Percentiles rank a stretch among this genome's conserved stretches.
Conservation (phyloP, 2,329 filamentous ascomycete genomes). For the Periconia sp. region DNA sequence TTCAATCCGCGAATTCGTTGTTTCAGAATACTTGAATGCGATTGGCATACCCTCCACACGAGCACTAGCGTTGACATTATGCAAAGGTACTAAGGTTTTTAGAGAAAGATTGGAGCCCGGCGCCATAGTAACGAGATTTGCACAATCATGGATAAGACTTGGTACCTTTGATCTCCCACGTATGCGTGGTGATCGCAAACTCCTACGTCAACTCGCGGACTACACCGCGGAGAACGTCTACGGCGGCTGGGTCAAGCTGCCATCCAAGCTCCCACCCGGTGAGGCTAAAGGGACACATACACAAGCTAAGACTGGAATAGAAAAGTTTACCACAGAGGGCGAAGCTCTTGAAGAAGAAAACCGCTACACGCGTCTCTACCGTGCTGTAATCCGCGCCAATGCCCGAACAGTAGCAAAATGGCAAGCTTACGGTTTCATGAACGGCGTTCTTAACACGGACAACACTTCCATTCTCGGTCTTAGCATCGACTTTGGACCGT, state of each 20-base stretch:
- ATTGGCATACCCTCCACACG: slow-evolving; percentile 85
- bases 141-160: slow-evolving; percentile 87
- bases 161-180: slow-evolving; percentile 96
- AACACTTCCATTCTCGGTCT: slow-evolving; percentile 92
- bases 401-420: slow-evolving; percentile 87
- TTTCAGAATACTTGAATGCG: slow-evolving; percentile 86
- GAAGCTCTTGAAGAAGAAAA: slow-evolving; percentile 75
- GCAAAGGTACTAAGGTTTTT: slow-evolving; percentile 62
- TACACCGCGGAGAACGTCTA: slow-evolving; percentile 90
- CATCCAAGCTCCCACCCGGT: slow-evolving; percentile 59
- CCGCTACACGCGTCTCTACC: slow-evolving; percentile 83
- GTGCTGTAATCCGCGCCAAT: slow-evolving; percentile 85
- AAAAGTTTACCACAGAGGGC: slow-evolving; percentile 68
- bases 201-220: slow-evolving; percentile 76
- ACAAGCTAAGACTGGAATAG: slow-evolving; percentile 54
- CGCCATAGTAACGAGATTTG: slow-evolving; percentile 90
- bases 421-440: slow-evolving; percentile 99
- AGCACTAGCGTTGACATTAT: slow-evolving; percentile 79
- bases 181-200: slow-evolving; percentile 75
- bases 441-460: slow-evolving; percentile 96
- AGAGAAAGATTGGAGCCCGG: slow-evolving; percentile 86
- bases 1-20: slow-evolving; percentile 92
- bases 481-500: slow-evolving; percentile 93
- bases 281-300: slow-evolving; percentile 58
- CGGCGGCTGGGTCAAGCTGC: slow-evolving; percentile 84